Evolutionary conservation across 2,329 filamentous ascomycete genomes (phyloP).

Genomic region (Purpureocillium lavendulum): DNA sequence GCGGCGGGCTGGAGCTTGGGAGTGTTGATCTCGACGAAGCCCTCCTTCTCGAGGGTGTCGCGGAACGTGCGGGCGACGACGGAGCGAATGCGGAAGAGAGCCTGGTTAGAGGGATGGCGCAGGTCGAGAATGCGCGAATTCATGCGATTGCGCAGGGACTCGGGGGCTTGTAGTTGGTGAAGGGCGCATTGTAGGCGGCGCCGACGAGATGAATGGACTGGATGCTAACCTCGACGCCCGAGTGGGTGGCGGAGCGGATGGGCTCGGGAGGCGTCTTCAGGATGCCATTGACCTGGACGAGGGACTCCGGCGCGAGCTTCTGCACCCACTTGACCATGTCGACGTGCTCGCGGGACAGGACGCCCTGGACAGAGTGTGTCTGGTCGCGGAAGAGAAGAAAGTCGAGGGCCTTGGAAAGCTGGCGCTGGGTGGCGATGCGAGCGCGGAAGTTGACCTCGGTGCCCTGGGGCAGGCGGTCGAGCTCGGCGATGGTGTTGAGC

Average conservation of each 20-base stretch:
- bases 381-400: constrained; percentile 85
- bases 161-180: constrained; percentile 56
- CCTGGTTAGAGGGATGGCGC: constrained; percentile 77
- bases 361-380: constrained; percentile 74
- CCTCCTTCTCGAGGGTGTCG: constrained; percentile 60
- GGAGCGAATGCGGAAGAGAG: constrained; percentile 80
- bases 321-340: constrained; percentile 85
- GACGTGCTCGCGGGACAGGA: constrained; percentile 48
- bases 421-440: constrained; percentile 55
- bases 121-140: constrained; percentile 76
- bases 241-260: constrained; percentile 67
- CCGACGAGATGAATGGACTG: constrained; percentile 43
- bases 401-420: constrained; percentile 72
- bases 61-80: constrained; percentile 76
- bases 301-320: constrained; percentile 67
- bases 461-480: constrained; percentile 26
- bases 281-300: constrained; percentile 68
- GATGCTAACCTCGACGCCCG: constrained; percentile 69
- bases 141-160: constrained; percentile 59
- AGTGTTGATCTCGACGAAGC: constrained; percentile 89
- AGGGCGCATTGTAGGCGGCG: constrained; percentile 37
- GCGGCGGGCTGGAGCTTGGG: constrained; percentile 86
- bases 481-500: constrained; percentile 28
- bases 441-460: constrained; percentile 33
- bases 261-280: constrained; percentile 66